phyloP scores from a whole-genome alignment of 768 basidiomycete species.

The Russula ochroleuca region DNA sequence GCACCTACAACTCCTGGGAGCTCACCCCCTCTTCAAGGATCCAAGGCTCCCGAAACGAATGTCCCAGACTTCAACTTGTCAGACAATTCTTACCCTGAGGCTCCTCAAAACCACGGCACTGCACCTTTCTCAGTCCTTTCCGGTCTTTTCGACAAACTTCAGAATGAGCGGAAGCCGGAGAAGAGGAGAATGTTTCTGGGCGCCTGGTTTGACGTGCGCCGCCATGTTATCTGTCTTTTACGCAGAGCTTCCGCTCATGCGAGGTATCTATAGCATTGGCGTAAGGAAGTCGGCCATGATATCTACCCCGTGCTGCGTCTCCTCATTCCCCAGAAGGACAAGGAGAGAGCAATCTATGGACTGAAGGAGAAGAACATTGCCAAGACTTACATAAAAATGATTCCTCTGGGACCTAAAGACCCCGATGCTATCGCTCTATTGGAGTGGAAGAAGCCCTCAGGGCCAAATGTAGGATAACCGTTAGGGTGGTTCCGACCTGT shows the following conservation, averaged over 20 bases:
- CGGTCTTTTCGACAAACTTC: slow-evolving; percentile 70
- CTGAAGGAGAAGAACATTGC: slow-evolving; percentile 94
- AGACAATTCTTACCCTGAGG: slow-evolving; percentile 43
- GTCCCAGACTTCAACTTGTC: slow-evolving; percentile 24
- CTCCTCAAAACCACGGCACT: slow-evolving; percentile 63
- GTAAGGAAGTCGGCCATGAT: slow-evolving; percentile 79
- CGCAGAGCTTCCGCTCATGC: slow-evolving; percentile 10
- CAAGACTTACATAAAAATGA: slow-evolving; percentile 85
- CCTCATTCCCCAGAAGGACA: slow-evolving; percentile 94
- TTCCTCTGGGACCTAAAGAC: slow-evolving; percentile 75
- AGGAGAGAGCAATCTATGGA: slow-evolving; percentile 87
- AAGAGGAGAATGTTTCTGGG: slow-evolving; percentile 64
- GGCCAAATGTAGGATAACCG: slow-evolving; percentile 50
- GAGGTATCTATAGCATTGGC: slow-evolving; percentile 62
- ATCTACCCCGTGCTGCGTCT: slow-evolving; percentile 87
- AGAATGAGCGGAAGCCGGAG: slow-evolving; percentile 68
- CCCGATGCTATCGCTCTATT: slow-evolving; percentile 76
- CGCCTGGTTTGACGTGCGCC: slow-evolving; percentile 75
- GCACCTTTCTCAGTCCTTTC: slow-evolving; percentile 66
- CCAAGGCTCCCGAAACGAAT: background rate
- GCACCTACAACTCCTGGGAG: slow-evolving; percentile 55
- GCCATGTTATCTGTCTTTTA: background rate
- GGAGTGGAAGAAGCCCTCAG: slow-evolving; percentile 87
- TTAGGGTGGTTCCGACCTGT: too few relatives aligned
- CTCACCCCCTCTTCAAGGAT: slow-evolving; percentile 36